These are phyloP conservation scores for Saccharomycopsis babjevae DNA, from an alignment of 805 yeast species.

Conservation along the genomic window DNA sequence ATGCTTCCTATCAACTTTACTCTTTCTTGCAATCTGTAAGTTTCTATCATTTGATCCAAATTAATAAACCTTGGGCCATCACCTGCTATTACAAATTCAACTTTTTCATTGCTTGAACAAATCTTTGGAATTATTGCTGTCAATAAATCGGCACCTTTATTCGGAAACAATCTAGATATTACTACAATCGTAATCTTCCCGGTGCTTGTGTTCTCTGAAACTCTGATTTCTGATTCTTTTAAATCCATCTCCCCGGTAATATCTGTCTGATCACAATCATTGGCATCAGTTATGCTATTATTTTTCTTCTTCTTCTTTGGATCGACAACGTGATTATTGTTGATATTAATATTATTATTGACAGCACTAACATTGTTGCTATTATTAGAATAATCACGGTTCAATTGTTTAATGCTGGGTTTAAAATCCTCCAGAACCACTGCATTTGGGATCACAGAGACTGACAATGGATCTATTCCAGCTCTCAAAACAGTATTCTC, in stretches of 20 bases:
- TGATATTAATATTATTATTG: too few species aligned
- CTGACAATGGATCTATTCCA: constrained; percentile 61
- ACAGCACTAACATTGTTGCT: background rate
- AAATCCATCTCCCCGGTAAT: background rate
- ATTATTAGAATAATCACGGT: background rate
- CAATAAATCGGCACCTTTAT: constrained; percentile 88
- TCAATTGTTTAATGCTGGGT: constrained; percentile 30
- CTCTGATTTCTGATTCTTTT: background rate
- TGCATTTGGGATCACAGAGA: constrained; percentile 94
- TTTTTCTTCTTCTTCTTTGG: background rate
- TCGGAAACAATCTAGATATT: constrained; percentile 86
- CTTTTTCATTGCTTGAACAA: constrained; percentile 51
- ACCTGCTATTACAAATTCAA: constrained; percentile 83
- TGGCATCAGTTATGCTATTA: background rate
- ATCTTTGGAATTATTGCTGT: constrained; percentile 78
- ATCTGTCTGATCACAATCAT: background rate
- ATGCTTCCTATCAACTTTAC: constrained; percentile 81
- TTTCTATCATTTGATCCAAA: constrained; percentile 90
- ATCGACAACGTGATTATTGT: background rate
- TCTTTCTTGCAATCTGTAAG: constrained; percentile 72
- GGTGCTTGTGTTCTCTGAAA: background rate
- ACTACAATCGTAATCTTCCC: constrained; percentile 67
- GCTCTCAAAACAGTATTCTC: constrained; percentile 91
- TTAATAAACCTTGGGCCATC: constrained; percentile 95
- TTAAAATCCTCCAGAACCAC: constrained; percentile 73